A percentile compares a stretch with the other conserved stretches of the same genome.
Evolutionary conservation across 2,329 filamentous ascomycete species (phyloP).

Genomic region (Diaporthe citri): DNA sequence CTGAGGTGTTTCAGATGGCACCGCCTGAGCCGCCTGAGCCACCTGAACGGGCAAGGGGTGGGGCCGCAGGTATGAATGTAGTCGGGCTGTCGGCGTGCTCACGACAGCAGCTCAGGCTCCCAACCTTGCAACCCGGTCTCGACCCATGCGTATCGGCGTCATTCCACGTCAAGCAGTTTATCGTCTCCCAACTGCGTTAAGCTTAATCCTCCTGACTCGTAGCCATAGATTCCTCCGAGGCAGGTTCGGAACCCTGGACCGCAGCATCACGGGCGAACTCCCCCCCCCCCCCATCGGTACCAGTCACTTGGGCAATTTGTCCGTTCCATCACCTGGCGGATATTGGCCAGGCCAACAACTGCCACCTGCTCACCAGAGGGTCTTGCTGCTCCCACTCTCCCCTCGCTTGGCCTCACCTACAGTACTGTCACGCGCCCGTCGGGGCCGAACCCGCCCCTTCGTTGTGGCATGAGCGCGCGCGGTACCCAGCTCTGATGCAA

Average conservation of each 20-base stretch:
- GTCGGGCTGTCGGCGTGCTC: neutral
- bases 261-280: neutral
- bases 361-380: neutral
- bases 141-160: neutral
- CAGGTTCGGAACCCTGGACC: neutral
- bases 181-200: conserved; percentile 10
- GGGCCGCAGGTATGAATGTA: neutral
- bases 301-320: neutral
- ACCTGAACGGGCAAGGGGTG: neutral
- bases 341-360: neutral
- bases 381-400: conserved; percentile 7
- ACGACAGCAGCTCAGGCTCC: neutral
- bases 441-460: conserved; percentile 7
- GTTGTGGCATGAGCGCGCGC: conserved; percentile 16
- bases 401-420: neutral
- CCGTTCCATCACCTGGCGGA: neutral
- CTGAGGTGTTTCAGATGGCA: conserved; percentile 10
- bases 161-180: neutral
- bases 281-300: conserved; percentile 18
- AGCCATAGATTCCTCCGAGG: neutral
- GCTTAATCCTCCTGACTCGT: conserved; percentile 24
- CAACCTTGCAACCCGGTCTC: neutral
- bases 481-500: conserved; percentile 8
- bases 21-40: conserved; percentile 12
- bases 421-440: neutral